Percentiles rank a stretch among this genome's conserved stretches.
phyloP scores from a whole-genome alignment of 768 basidiomycete species.

The Tubosaeta sp. region DNA sequence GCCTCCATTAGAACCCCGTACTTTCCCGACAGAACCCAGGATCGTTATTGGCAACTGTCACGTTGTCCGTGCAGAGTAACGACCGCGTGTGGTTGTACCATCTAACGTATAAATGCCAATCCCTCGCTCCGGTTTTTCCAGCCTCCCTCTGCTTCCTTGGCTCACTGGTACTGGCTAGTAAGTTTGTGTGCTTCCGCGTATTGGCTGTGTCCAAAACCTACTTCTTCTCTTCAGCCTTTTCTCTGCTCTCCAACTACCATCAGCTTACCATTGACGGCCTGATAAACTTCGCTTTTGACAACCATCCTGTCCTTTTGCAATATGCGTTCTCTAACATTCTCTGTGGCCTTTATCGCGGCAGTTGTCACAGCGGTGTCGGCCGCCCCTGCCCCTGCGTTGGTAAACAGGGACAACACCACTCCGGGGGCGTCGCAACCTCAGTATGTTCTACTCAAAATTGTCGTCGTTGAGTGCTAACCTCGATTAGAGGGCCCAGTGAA shows the following conservation, averaged over 20 bases:
- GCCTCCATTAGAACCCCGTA: neutral
- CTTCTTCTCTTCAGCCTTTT: neutral
- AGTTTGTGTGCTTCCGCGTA: neutral
- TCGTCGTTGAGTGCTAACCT: neutral
- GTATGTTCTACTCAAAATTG: neutral
- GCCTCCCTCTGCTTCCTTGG: neutral
- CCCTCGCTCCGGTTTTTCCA: neutral
- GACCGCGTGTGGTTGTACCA: neutral
- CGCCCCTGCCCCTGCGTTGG: neutral
- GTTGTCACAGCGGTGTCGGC: neutral
- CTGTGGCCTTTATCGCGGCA: neutral
- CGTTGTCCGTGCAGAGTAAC: too few species aligned
- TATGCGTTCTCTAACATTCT: neutral
- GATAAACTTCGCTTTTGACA: neutral
- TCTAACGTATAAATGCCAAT: neutral
- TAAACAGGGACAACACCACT: neutral
- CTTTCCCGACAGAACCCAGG: neutral
- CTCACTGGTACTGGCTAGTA: constrained; percentile 1
- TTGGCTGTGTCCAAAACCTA: neutral
- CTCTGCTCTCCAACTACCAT: neutral
- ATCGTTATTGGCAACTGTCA: neutral
- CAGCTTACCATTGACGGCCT: neutral
- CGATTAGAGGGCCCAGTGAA: neutral
- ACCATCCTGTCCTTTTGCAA: neutral
- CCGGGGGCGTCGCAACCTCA: neutral